phyloP scores from a whole-genome alignment of 257 asterid species.

The Scutellaria galericulata region DNA sequence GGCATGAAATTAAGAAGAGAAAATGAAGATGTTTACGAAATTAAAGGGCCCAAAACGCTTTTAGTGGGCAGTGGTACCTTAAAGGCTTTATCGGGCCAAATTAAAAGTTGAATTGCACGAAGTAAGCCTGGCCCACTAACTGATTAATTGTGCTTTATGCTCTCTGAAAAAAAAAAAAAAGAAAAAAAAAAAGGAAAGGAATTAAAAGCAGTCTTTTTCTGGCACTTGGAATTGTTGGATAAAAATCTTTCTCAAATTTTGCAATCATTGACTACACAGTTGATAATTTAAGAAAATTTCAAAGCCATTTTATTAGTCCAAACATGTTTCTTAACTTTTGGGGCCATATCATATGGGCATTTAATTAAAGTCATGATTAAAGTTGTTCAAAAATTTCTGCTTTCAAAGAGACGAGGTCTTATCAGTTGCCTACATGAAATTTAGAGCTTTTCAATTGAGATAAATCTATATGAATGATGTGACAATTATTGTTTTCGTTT shows the following conservation, averaged over 20 bases:
- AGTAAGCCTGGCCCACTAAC: constrained; percentile 53
- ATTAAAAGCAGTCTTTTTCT: constrained; percentile 59
- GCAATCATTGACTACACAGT: constrained; percentile 76
- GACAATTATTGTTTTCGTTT: constrained; percentile 6
- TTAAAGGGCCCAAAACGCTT: constrained; percentile 25
- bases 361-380: constrained; percentile 50
- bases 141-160: constrained; percentile 37
- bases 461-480: constrained; percentile 23
- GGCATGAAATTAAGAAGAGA: neutral
- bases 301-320: constrained; percentile 37
- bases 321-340: constrained; percentile 41
- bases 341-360: constrained; percentile 42
- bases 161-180: constrained; percentile 17
- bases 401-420: constrained; percentile 38
- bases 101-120: constrained; percentile 14
- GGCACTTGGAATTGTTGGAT: constrained; percentile 58
- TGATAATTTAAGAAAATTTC: constrained; percentile 27
- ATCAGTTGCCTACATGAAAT: constrained; percentile 43
- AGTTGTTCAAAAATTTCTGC: constrained; percentile 40
- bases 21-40: constrained; percentile 18
- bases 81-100: constrained; percentile 32
- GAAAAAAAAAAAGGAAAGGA: constrained; percentile 31
- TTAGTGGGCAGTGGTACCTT: constrained; percentile 2
- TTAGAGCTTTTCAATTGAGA: constrained; percentile 45
- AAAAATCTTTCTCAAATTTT: constrained; percentile 42